Percentiles rank a stretch among this genome's conserved stretches.
Evolutionary conservation across 352 stramenopile species (phyloP).

Genomic region (Phytophthora aleatoria): DNA sequence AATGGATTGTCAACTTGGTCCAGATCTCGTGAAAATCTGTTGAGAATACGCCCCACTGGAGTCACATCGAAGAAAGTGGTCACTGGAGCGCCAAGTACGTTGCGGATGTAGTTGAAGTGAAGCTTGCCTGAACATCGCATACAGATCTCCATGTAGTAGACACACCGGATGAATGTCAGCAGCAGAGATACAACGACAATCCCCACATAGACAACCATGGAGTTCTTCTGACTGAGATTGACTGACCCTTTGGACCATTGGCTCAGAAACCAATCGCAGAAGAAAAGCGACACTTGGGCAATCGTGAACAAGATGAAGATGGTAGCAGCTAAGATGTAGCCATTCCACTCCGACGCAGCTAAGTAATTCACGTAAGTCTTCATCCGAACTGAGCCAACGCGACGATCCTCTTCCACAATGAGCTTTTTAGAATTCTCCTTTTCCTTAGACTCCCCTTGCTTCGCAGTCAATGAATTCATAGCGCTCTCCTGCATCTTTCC

Average conservation of each 20-base stretch:
- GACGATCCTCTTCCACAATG: conserved; percentile 47
- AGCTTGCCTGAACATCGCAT: conserved; percentile 50
- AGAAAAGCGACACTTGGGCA: conserved; percentile 50
- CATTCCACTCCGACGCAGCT: conserved; percentile 47
- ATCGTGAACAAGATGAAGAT: conserved; percentile 45
- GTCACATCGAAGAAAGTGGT: conserved; percentile 75
- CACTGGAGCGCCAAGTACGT: conserved; percentile 55
- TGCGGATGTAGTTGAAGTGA: conserved; percentile 45
- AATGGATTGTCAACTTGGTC: conserved; percentile 65
- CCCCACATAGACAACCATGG: conserved; percentile 42
- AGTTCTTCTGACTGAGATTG: conserved; percentile 38
- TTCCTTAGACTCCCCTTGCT: background rate
- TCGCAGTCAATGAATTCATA: too few species aligned
- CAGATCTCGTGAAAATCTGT: conserved; percentile 66
- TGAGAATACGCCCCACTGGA: conserved; percentile 64
- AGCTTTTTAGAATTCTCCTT: conserved; percentile 30
- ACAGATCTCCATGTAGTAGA: conserved; percentile 57
- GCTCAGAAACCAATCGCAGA: conserved; percentile 60
- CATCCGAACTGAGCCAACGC: conserved; percentile 39
- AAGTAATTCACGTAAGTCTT: conserved; percentile 58
- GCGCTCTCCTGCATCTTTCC: background rate
- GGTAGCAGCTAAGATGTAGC: background rate
- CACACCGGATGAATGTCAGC: conserved; percentile 44
- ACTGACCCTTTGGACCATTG: conserved; percentile 47
- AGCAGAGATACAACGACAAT: conserved; percentile 37